Base-by-base conservation (phyloP, 805 yeast genomes). In the Vanderwaltozyma yarrowii region DNA sequence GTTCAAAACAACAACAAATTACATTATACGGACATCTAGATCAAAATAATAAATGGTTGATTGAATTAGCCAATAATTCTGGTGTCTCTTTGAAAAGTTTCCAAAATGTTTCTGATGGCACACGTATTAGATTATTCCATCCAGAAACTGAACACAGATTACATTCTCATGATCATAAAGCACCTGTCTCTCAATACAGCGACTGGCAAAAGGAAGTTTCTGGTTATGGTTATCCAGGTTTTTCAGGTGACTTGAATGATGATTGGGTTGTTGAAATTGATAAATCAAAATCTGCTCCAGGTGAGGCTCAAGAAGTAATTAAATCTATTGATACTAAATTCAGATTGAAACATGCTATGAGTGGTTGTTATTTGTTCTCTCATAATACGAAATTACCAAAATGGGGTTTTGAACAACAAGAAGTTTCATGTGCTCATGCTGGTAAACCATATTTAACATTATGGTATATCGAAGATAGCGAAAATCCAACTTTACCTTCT, bases 171-270 rank as follows among this genome's bases (percentile, higher is more conserved):
- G 92, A 83, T 54, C 80, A 80, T 49, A 80, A 83, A 61, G 78
- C 89, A 19, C 84, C 89, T n/a, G 85, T 81, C 17, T 66, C 80
- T 43, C 80, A 75, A 55, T 61, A 61, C 36, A 47, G 57, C 37
- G 94, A 83, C 51, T 83, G 92, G 92, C 88, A 80, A 65, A 80
- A 80, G 60, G 94, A 83, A 65, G 84, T 71, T 17, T 72, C 86
- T 6, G 70, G 80, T 62, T 83, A 83, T 54, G 94, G 94, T 20
- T 80, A 55, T 50, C 79, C 76, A 37, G 86, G 82, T 12, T 83
- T 83, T 50, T 74, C 51, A 18, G 94, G 94, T 61, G 94, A 83
- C 62, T 81, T 87, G 41, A 83, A 83, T 58, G 94, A 83, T 62
- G 89, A 82, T 56, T 83, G 82, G 61, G 61, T 76, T 46, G 80